phyloP scores from a whole-genome alignment of 2,329 filamentous ascomycete species.

The Leptographium radiaticola region DNA sequence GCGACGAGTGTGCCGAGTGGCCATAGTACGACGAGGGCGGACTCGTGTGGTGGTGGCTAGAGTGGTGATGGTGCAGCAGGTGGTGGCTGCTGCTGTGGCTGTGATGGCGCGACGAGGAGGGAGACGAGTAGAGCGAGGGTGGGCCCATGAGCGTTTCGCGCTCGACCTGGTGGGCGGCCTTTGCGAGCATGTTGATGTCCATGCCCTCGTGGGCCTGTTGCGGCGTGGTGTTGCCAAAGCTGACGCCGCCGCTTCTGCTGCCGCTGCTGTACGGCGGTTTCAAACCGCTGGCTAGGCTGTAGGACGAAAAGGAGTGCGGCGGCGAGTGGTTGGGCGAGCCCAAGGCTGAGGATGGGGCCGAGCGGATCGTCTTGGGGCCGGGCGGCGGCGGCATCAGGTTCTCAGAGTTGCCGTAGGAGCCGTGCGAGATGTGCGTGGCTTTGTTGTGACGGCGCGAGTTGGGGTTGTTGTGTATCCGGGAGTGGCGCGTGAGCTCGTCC shows the following conservation, averaged over 20 bases:
- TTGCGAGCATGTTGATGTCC: conserved; percentile 48
- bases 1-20: conserved; percentile 32
- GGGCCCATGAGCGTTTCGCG: conserved; percentile 35
- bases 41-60: conserved; percentile 8
- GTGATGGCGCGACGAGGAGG: conserved; percentile 35
- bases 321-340: conserved; percentile 94
- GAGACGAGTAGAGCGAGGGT: conserved; percentile 26
- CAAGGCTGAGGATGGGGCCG: conserved; percentile 73
- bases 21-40: conserved; percentile 31
- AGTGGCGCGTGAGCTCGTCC: conserved; percentile 92
- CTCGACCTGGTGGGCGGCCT: conserved; percentile 48
- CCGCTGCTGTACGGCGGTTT: conserved; percentile 34
- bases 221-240: conserved; percentile 7
- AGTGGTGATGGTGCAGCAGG: conserved; percentile 22
- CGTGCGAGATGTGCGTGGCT: conserved; percentile 35
- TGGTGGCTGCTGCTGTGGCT: conserved; percentile 22
- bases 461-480: conserved; percentile 96
- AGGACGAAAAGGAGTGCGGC: conserved; percentile 75
- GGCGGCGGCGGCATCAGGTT: conserved; percentile 68
- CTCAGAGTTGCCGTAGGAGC: conserved; percentile 34
- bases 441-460: conserved; percentile 93
- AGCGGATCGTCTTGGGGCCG: conserved; percentile 68
- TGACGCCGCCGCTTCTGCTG: conserved; percentile 1
- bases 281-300: conserved; percentile 33
- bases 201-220: conserved; percentile 26